Base-by-base conservation (phyloP, 805 yeast genomes). In the Nakazawaea ernobii region DNA sequence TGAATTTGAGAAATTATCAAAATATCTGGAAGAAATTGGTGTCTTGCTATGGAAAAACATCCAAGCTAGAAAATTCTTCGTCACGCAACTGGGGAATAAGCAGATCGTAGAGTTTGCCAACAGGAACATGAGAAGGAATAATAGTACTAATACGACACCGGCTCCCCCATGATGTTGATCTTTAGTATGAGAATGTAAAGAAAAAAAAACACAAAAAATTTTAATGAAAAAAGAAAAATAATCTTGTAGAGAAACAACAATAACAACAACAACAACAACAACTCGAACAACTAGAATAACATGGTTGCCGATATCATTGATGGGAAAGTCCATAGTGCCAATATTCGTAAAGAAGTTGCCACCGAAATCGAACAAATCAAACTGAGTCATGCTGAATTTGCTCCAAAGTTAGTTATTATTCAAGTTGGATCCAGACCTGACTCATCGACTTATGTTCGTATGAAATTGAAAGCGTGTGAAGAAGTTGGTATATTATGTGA, bases 21-120 rank as follows among this genome's bases (percentile, higher is more conserved):
- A 77, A 43, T 94, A 91, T 59, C 96, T 97, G 6, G 80, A 80
- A 38, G 98, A 94, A 55, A 80, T 92, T 42, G 99, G 98, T 1
- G 96, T 90, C 0, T 67, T 92, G 42, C 59, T 87, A n/a, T 94
- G 98, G 97, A 79, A 82, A 43, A 90, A 88, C 63, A 75, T 81
- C 39, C 65, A 67, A 24, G 79, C 79, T 57, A 77, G 80, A 55
- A 77, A 77, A 58, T 89, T 94, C 56, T 95, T 94, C 57, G 96
- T 94, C 7, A 86, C 94, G 0, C 77, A 79, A 42, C 96, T 87
- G 49, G 97, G 97, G 11, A 84, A 86, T 60, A 69, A 80, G 8
- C 97, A 90, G 62, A 85, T 92, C n/a, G 81, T 89, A n/a, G 96
- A 89, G 44, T 91, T 80, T 65, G 95, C 95, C 0, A 83, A 83